Percentiles rank a stretch among this genome's conserved stretches.
Conservation (phyloP, 495 filamentous ascomycete genomes). For the Aspergillus indologenus region DNA sequence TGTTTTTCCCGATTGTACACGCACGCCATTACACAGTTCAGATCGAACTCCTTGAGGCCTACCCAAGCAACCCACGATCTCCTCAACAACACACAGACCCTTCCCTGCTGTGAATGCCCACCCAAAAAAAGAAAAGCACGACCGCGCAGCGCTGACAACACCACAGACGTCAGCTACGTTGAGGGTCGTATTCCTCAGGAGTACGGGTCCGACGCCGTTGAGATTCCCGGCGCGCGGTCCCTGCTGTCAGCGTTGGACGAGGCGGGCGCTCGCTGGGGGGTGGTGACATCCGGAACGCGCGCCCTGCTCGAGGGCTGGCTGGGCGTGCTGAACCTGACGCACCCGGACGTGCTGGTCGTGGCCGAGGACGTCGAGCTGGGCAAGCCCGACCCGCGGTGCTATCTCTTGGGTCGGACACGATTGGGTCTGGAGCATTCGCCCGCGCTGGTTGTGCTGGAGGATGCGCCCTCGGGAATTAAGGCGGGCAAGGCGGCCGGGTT, state of each 20-base stretch:
- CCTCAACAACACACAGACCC: neutral
- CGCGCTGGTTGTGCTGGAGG: slow-evolving; percentile 79
- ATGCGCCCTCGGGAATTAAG: slow-evolving; percentile 86
- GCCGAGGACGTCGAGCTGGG: slow-evolving; percentile 84
- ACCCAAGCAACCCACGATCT: neutral
- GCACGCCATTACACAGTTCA: neutral
- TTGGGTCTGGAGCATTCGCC: slow-evolving; percentile 54
- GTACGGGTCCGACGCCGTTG: slow-evolving; percentile 73
- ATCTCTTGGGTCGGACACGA: slow-evolving; percentile 64
- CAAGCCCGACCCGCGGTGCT: slow-evolving; percentile 85
- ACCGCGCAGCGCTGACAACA: slow-evolving; percentile 1
- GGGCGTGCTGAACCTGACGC: slow-evolving; percentile 68
- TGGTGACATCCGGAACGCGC: slow-evolving; percentile 85
- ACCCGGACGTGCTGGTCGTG: slow-evolving; percentile 69
- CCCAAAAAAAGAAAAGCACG: slow-evolving; percentile 6
- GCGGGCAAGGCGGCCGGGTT: slow-evolving; percentile 89
- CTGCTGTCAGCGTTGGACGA: slow-evolving; percentile 58
- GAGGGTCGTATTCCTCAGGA: slow-evolving; percentile 74
- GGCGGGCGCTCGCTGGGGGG: slow-evolving; percentile 70
- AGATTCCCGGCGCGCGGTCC: slow-evolving; percentile 68
- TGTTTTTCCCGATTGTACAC: neutral
- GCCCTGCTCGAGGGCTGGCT: slow-evolving; percentile 87
- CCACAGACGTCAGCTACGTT: slow-evolving; percentile 69
- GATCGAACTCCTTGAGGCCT: neutral
- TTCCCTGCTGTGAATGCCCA: neutral